Conservation (phyloP, 2,329 filamentous ascomycete species). For the Blastomyces silverae region DNA sequence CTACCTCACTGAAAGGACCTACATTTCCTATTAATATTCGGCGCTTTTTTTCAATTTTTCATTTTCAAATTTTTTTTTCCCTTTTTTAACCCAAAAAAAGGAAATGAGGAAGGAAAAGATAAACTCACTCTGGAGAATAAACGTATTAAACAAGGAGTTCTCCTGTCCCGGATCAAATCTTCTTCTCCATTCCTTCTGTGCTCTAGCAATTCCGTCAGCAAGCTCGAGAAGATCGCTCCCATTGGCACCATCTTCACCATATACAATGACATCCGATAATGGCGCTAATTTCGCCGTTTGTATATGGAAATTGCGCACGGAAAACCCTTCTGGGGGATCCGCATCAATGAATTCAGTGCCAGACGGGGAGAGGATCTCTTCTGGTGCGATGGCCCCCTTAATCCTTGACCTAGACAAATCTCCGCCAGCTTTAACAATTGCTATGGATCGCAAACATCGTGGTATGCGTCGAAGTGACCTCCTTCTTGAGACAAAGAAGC, state of each 20-base stretch:
- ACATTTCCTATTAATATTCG: constrained; percentile 32
- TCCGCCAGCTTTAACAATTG: constrained; percentile 81
- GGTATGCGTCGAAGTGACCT: constrained; percentile 64
- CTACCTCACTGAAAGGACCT: constrained; percentile 63
- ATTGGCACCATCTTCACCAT: constrained; percentile 63
- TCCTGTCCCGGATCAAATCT: constrained; percentile 53
- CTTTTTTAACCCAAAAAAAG: too few species aligned
- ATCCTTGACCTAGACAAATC: constrained; percentile 67
- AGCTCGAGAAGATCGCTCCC: constrained; percentile 60
- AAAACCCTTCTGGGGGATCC: constrained; percentile 86
- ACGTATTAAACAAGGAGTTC: constrained; percentile 72
- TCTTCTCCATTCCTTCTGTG: constrained; percentile 68
- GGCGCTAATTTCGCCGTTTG: constrained; percentile 82
- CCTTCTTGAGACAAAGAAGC: constrained; percentile 77
- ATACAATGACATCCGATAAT: constrained; percentile 87
- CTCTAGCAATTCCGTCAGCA: constrained; percentile 59
- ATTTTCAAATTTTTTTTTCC: too few species aligned
- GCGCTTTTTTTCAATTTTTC: background rate
- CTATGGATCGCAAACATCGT: constrained; percentile 70
- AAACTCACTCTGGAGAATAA: constrained; percentile 57
- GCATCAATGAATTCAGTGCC: constrained; percentile 65
- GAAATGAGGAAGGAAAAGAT: background rate
- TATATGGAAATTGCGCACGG: constrained; percentile 94
- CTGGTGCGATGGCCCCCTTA: constrained; percentile 77
- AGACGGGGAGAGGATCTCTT: constrained; percentile 63